Evolutionary conservation across 1,284 basidiomycete genomes (phyloP), one percentile per base, ranked within the genome.

Genomic region (Cryptococcus maquisensis): DNA sequence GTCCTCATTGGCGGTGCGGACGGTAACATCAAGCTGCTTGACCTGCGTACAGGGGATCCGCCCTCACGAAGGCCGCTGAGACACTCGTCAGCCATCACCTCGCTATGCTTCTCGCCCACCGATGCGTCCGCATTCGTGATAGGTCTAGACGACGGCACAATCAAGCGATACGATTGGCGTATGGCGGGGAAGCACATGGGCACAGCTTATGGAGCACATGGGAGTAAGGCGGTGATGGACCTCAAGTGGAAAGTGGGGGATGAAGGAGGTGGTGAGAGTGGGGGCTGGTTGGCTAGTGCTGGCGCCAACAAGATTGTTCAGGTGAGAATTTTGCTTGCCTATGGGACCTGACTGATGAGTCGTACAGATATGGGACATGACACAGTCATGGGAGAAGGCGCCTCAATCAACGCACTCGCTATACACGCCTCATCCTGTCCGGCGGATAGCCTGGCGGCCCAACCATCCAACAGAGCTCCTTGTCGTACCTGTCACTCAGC

Each of bases 1-100:
- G 86, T 87, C 51, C 80, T 91, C 58, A 90, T 88, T 3, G 88
- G 86, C 16, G 89, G 88, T 20, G 85, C 87, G 2, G 90, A 93
- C 64, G 89, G 88, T 20, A 16, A 43, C 18, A 46, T 37, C 28
- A 35, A 38, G 13, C 57, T 24, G 18, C 35, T 91, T 88, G 90
- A 92, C 71, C 72, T 91, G 16, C 81, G 89, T 47, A 85, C 86
- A 59, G 77, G 87, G 52, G 78, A 83, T 18, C 83, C 82, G 53
- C 85, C 84, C 1, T 79, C 85, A 35, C 82, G 87, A 77, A 82
- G 84, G 49, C 64, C 65, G 20, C 84, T 90, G 28, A 85, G 85
- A 53, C 86, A 90, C 61, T 83, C 86, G 3, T 82, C 83, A 0
- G 79, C 85, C 4, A 83, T 92, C 43, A 82, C 87, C 9, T 82